Evolutionary conservation across 768 basidiomycete species (phyloP).

Genomic region (Pholiota molesta): DNA sequence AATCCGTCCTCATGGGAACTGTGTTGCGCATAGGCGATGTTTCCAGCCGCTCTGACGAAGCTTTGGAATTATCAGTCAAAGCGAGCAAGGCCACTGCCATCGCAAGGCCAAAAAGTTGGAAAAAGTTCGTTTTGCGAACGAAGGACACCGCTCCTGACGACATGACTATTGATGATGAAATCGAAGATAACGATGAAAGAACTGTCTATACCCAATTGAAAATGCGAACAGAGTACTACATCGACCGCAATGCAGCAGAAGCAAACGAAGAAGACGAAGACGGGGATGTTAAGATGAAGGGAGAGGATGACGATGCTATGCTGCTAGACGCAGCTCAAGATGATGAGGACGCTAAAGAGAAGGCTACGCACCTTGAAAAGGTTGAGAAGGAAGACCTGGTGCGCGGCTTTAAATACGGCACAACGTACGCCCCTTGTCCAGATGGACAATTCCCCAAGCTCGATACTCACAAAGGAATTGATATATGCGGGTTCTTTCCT

Average conservation of each 20-base stretch:
- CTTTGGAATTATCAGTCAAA: slow-evolving; percentile 74
- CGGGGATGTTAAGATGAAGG: slow-evolving; percentile 44
- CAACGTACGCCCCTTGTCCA: slow-evolving; percentile 84
- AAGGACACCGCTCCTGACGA: slow-evolving; percentile 29
- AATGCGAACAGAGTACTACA: slow-evolving; percentile 58
- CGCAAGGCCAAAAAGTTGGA: slow-evolving; percentile 73
- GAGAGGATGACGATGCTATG: slow-evolving; percentile 33
- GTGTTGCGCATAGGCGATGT: slow-evolving; percentile 80
- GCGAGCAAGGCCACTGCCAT: slow-evolving; percentile 80
- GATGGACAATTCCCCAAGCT: slow-evolving; percentile 82
- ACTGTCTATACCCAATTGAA: slow-evolving; percentile 44
- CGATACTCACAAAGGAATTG: slow-evolving; percentile 81
- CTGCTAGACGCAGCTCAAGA: slow-evolving; percentile 31
- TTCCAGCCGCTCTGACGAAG: slow-evolving; percentile 65
- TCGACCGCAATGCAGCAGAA: slow-evolving; percentile 46
- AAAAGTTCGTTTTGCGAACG: slow-evolving; percentile 62
- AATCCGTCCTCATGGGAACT: slow-evolving; percentile 66
- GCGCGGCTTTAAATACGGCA: slow-evolving; percentile 86
- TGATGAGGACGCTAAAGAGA: slow-evolving; percentile 30
- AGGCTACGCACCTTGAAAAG: slow-evolving; percentile 45
- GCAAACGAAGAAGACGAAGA: slow-evolving; percentile 34
- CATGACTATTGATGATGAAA: slow-evolving; percentile 38
- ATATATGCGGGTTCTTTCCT: slow-evolving; percentile 84
- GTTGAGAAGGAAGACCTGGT: slow-evolving; percentile 82
- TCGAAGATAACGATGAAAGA: slow-evolving; percentile 33